phyloP scores from a whole-genome alignment of 2,329 filamentous ascomycete species.

The Lasiodiplodia sp. region DNA sequence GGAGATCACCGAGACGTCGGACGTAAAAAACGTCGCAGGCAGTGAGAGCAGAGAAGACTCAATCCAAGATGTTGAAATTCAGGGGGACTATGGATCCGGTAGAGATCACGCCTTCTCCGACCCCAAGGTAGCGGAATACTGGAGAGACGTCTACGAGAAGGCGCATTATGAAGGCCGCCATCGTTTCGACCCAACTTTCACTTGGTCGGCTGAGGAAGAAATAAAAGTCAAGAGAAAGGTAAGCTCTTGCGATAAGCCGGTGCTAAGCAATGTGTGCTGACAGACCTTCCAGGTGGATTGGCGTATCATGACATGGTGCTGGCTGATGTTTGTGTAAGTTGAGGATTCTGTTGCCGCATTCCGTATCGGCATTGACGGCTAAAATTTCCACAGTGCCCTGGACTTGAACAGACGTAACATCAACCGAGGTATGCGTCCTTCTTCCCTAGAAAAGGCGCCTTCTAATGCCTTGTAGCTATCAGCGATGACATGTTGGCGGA shows the following conservation, averaged over 20 bases:
- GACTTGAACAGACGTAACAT: slow-evolving; percentile 41
- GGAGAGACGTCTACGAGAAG: slow-evolving; percentile 62
- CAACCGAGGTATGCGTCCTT: slow-evolving; percentile 37
- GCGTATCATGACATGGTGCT: slow-evolving; percentile 37
- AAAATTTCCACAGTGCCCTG: slow-evolving; percentile 29
- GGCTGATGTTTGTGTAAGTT: slow-evolving; percentile 37
- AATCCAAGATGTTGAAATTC: slow-evolving; percentile 1
- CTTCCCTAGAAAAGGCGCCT: slow-evolving; percentile 17
- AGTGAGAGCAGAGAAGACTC: slow-evolving; percentile 15
- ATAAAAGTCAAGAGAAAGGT: slow-evolving; percentile 51
- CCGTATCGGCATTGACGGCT: not conserved
- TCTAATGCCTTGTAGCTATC: slow-evolving; percentile 1
- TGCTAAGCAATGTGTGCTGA: not conserved
- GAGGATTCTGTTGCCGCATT: too few relatives aligned
- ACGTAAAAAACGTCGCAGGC: not conserved
- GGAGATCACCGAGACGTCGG: not conserved
- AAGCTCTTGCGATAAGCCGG: slow-evolving; percentile 35
- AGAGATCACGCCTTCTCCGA: slow-evolving; percentile 53
- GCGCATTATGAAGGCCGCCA: slow-evolving; percentile 59
- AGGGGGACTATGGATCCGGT: slow-evolving; percentile 5
- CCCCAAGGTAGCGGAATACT: slow-evolving; percentile 61
- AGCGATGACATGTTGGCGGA: slow-evolving; percentile 36
- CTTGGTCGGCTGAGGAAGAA: slow-evolving; percentile 43
- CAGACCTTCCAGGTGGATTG: slow-evolving; percentile 33
- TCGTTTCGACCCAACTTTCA: slow-evolving; percentile 56